Evolutionary conservation across 208 protist species (phyloP), one percentile per base, ranked within the genome.

Genomic region (Tritrichomonas musculus): DNA sequence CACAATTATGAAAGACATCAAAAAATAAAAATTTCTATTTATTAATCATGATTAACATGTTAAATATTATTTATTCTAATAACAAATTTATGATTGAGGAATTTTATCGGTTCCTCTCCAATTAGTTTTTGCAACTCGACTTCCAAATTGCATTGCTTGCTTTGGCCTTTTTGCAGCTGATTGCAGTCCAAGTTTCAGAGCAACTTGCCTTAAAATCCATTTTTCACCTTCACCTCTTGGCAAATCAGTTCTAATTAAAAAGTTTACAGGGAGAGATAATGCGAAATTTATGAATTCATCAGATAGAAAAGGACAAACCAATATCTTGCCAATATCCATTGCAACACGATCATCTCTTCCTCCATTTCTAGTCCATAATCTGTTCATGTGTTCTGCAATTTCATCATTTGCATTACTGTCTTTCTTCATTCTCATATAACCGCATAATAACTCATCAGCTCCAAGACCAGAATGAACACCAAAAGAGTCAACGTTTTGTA

Each of bases 71-170:
- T n/a, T n/a, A n/a, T n/a, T n/a, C n/a, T n/a, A n/a, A n/a, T n/a
- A n/a, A n/a, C n/a, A n/a, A n/a, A n/a, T n/a, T 60, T 60, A 60
- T 60, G 64, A 69, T n/a, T 69, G 22, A 69, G 64, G 64, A 33
- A 69, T 69, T 69, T 69, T n/a, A 8, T 69, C 64, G 5, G 11
- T n/a, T 17, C 64, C 64, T 69, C 64, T 88, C 77, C 77, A 88
- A 47, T 88, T 88, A 57, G 77, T 47, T 88, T 88, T 88, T 49
- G 77, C 77, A 57, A 88, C 47, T 60, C 57, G 53, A 60, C 41
- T 53, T 22, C 77, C 77, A 20, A 88, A 88, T 39, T 88, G 77
- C 77, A 88, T 88, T 39, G 77, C 77, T 88, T 88, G 77, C 57
- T 88, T 88, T 39, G 77, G 77, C 39, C 77, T 53, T 57, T 88